Evolutionary conservation across 352 stramenopile species (phyloP), one percentile per base, ranked within the genome.

Genomic region (Globisporangium nagaii): DNA sequence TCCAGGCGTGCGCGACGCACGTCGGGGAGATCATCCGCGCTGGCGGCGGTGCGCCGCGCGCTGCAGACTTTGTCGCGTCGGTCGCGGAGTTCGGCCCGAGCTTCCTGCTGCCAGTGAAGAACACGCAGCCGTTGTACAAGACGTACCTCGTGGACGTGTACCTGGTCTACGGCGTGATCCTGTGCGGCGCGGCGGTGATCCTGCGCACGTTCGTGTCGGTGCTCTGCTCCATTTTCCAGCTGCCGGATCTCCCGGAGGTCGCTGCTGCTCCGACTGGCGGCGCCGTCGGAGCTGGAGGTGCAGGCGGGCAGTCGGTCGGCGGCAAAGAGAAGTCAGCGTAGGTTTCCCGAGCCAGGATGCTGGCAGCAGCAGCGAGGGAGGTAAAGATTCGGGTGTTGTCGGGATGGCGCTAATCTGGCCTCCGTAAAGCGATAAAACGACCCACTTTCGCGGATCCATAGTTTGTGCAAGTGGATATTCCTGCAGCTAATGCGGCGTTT

Each of bases 91-190:
- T 88, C 48, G 81, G 77, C 44, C 52, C 71, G 15, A 42, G 25
- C 43, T 75, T 86, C 42, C 48, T 86, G 31, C 40, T 90, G 37
- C 74, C 81, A 0, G 71, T 66, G 42, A 67, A 66, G 53, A 86
- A 79, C 55, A 50, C 73, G 44, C 80, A 91, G 65, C 75, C 79
- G 31, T 64, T 91, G 15, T 84, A 88, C 76, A 90, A 89, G 70
- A 90, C 75, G 60, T 92, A 83, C 59, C 66, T 95, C 12, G 70
- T 95, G 58, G 84, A 93, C 56, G 84, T 93, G 46, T 93, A 93
- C 58, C 58, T 88, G n/a, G 71, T 95, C 41, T 95, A 95, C 62
- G 75, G 75, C 10, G 63, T 71, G 22, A 90, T 95, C 50, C 69
- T 95, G n/a, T 93, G 84, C 54, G 79, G 75, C 28, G 75, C 82